Percentiles rank a stretch among this genome's conserved stretches.
These are phyloP conservation scores for Xylariaceae sp. DNA, from an alignment of 2,329 filamentous ascomycete genomes.

Conservation along the genomic window DNA sequence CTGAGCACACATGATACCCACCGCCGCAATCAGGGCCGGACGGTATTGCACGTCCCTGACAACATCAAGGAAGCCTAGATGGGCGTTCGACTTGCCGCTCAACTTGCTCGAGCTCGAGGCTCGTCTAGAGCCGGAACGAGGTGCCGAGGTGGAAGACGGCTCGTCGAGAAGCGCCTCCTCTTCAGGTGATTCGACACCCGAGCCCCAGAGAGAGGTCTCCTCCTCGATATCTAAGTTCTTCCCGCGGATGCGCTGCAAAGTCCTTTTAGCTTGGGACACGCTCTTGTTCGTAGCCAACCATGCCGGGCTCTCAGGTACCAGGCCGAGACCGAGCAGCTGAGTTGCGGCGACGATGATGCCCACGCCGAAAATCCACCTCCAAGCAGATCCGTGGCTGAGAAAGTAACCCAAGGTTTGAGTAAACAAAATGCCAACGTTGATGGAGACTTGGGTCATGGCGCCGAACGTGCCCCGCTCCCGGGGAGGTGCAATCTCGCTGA, in stretches of 20 bases:
- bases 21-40: conserved; percentile 72
- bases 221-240: conserved; percentile 61
- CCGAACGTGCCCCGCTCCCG: conserved; percentile 72
- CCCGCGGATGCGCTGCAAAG: conserved; percentile 72
- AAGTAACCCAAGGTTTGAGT: conserved; percentile 86
- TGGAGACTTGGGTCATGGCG: conserved; percentile 84
- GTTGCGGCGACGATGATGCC: conserved; percentile 63
- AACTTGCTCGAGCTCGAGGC: conserved; percentile 21
- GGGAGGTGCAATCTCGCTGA: conserved; percentile 82
- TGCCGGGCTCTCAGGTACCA: conserved; percentile 81
- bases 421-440: conserved; percentile 82
- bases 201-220: conserved; percentile 62
- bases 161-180: conserved; percentile 62
- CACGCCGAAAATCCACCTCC: conserved; percentile 75
- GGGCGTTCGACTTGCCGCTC: conserved; percentile 24
- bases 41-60: conserved; percentile 62
- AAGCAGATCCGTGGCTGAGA: conserved; percentile 70
- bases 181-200: conserved; percentile 45
- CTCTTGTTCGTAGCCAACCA: conserved; percentile 73
- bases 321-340: conserved; percentile 64
- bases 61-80: conserved; percentile 60
- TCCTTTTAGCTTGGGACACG: conserved; percentile 55
- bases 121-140: conserved; percentile 20
- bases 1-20: conserved; percentile 88
- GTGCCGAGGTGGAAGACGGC: conserved; percentile 24